A percentile compares a stretch with the other conserved stretches of the same genome.
Evolutionary conservation across 768 basidiomycete genomes (phyloP).

Genomic region (Lyophyllum atratum): DNA sequence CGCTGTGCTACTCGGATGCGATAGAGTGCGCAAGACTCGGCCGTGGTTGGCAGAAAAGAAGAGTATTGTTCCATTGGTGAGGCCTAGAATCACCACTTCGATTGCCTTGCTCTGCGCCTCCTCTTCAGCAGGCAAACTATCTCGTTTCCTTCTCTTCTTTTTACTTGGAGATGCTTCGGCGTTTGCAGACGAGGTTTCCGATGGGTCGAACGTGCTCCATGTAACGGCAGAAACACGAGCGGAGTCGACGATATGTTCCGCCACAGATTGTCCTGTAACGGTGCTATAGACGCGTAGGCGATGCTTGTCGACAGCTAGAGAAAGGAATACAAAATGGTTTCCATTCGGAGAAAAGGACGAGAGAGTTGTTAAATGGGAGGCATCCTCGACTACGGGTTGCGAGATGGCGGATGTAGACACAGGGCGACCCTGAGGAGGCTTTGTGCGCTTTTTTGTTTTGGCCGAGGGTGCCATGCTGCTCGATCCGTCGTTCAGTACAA

Average conservation of each 20-base stretch:
- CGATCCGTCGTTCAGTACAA: not conserved
- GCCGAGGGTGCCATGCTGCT: conserved; percentile 41
- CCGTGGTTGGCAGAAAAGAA: conserved; percentile 67
- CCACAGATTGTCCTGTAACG: conserved; percentile 50
- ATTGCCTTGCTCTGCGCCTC: conserved; percentile 27
- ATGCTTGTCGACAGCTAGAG: conserved; percentile 72
- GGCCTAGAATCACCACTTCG: conserved; percentile 55
- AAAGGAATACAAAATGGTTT: conserved; percentile 58
- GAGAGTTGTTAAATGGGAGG: conserved; percentile 41
- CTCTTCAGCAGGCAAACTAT: conserved; percentile 26
- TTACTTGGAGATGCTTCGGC: conserved; percentile 42
- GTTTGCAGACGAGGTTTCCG: conserved; percentile 22
- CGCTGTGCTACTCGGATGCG: conserved; percentile 55
- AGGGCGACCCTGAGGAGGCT: conserved; percentile 54
- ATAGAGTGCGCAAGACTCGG: conserved; percentile 53
- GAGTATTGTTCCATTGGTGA: conserved; percentile 58
- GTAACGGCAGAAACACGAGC: conserved; percentile 55
- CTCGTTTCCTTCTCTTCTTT: conserved; percentile 55
- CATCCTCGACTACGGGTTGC: conserved; percentile 53
- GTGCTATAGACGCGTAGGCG: conserved; percentile 67
- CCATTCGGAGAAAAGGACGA: conserved; percentile 64
- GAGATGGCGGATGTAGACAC: conserved; percentile 56
- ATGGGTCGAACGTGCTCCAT: conserved; percentile 48
- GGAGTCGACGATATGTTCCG: conserved; percentile 58
- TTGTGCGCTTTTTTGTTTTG: conserved; percentile 58